Evolutionary conservation across 2,329 filamentous ascomycete species (phyloP).

Genomic region (Xylaria sp.): DNA sequence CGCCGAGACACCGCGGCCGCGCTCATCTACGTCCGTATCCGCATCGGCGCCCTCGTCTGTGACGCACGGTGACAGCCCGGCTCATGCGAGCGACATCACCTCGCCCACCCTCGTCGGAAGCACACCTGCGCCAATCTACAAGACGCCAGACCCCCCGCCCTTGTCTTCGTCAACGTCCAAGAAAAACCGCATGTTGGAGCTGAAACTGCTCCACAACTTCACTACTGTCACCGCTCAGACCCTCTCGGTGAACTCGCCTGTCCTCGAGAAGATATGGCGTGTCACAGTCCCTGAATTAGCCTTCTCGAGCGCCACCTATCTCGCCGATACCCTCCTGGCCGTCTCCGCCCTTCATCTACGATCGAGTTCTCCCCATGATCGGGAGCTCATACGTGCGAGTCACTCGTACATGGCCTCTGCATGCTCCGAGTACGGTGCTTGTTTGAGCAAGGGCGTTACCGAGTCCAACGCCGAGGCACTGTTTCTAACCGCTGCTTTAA

Average conservation of each 20-base stretch:
- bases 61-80: constrained; percentile 46
- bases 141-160: constrained; percentile 50
- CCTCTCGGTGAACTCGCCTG: constrained; percentile 62
- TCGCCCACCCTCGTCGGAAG: constrained; percentile 41
- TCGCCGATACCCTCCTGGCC: constrained; percentile 71
- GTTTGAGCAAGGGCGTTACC: constrained; percentile 66
- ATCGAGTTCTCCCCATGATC: constrained; percentile 65
- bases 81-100: constrained; percentile 42
- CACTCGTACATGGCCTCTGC: constrained; percentile 73
- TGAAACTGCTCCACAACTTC: constrained; percentile 72
- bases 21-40: constrained; percentile 43
- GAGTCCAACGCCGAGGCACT: constrained; percentile 69
- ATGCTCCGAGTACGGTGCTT: constrained; percentile 67
- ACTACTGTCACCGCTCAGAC: constrained; percentile 69
- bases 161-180: constrained; percentile 52
- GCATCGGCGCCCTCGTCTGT: constrained; percentile 39
- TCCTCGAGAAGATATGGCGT: constrained; percentile 67
- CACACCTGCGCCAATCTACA: constrained; percentile 50
- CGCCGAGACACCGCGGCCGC: constrained; percentile 48
- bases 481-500: constrained; percentile 70
- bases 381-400: constrained; percentile 67
- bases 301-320: constrained; percentile 66
- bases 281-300: constrained; percentile 69
- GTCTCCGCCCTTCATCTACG: constrained; percentile 72
- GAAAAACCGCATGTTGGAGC: constrained; percentile 63